phyloP scores from a whole-genome alignment of 768 basidiomycete genomes.

The Russula vinacea region DNA sequence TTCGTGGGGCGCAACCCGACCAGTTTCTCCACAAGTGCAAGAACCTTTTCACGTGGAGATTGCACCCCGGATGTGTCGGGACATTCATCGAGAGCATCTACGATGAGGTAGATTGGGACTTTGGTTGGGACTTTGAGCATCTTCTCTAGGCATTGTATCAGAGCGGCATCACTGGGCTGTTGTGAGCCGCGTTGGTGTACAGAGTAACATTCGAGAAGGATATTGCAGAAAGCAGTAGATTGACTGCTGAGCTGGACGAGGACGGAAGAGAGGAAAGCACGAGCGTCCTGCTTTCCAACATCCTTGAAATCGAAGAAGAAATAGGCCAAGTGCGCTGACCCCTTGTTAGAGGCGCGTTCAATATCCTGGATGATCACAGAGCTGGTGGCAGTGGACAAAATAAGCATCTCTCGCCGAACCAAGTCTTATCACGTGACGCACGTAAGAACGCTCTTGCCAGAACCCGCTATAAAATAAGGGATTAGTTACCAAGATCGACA shows the following conservation, averaged over 20 bases:
- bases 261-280: neutral
- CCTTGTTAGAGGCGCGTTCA: neutral
- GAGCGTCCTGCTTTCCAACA: neutral
- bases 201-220: neutral
- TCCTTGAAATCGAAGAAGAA: slow-evolving; percentile 6
- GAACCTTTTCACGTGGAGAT: neutral
- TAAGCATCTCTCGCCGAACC: neutral
- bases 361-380: neutral
- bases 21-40: neutral
- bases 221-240: neutral
- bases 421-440: neutral
- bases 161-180: neutral
- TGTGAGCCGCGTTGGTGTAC: neutral
- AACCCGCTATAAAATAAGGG: neutral
- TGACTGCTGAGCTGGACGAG: neutral
- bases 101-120: neutral
- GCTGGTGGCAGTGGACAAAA: neutral
- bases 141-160: neutral
- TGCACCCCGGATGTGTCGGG: neutral
- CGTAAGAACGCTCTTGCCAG: neutral
- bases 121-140: neutral
- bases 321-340: neutral
- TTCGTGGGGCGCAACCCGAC: neutral
- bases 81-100: slow-evolving; percentile 3
- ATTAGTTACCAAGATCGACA: neutral